Conservation (phyloP, 805 yeast species). For the Zygoascus ofunaensis region DNA sequence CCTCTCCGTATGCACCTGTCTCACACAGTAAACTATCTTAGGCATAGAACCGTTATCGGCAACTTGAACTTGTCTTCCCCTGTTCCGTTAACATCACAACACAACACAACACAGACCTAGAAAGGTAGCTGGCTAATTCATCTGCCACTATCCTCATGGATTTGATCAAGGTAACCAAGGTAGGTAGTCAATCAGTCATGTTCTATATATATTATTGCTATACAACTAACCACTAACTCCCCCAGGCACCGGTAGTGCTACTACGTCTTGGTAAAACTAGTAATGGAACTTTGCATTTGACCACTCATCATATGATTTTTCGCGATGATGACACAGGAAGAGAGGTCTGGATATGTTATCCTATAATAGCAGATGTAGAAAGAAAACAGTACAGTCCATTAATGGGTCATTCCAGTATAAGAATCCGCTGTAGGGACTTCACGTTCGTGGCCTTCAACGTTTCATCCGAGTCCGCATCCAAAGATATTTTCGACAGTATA, state of each 20-base stretch:
- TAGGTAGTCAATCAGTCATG: slow-evolving; percentile 17
- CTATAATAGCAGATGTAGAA: slow-evolving; percentile 49
- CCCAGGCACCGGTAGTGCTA: slow-evolving; percentile 37
- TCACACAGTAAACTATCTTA: too few relatives aligned
- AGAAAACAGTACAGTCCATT: slow-evolving; percentile 14
- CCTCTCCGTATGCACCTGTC: too few relatives aligned
- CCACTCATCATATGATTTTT: slow-evolving; percentile 70
- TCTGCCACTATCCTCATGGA: too few relatives aligned
- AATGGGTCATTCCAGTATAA: slow-evolving; percentile 38
- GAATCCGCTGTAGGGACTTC: slow-evolving; percentile 77
- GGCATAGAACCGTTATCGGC: too few relatives aligned
- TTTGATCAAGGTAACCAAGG: slow-evolving; percentile 45
- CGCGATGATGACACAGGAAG: slow-evolving; percentile 28
- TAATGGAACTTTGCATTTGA: slow-evolving; percentile 57
- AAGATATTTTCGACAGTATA: slow-evolving; percentile 65
- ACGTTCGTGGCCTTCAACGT: slow-evolving; percentile 75
- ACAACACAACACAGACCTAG: too few relatives aligned
- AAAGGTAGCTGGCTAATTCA: too few relatives aligned
- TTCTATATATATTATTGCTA: background rate
- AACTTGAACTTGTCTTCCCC: too few relatives aligned
- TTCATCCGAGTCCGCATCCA: slow-evolving; percentile 45
- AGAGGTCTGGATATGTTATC: slow-evolving; percentile 90
- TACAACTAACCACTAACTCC: slow-evolving; percentile 14
- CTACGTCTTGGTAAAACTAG: slow-evolving; percentile 47
- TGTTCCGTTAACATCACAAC: too few relatives aligned